Percentiles rank a stretch among this genome's conserved stretches.
phyloP scores from a whole-genome alignment of 352 stramenopile genomes.

The Thalassiosira gravida region DNA sequence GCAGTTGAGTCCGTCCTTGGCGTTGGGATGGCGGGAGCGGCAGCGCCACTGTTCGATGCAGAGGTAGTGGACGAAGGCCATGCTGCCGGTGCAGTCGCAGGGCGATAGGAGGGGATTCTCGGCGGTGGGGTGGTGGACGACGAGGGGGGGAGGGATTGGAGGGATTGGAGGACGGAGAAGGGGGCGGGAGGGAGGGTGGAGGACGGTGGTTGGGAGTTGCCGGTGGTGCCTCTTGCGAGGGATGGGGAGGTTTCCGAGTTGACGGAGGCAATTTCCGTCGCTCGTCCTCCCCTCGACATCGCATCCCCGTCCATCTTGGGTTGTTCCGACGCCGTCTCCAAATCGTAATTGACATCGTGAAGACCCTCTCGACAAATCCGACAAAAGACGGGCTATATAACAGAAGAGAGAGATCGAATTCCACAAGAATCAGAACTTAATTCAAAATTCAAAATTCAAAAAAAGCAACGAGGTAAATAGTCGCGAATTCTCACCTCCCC shows the following conservation, averaged over 20 bases:
- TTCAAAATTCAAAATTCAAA: too few relatives aligned
- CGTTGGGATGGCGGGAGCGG: constrained; percentile 75
- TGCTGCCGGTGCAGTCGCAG: constrained; percentile 83
- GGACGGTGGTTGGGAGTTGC: constrained; percentile 1
- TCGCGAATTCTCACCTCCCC: constrained; percentile 60
- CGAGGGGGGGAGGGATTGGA: constrained; percentile 46
- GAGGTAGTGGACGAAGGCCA: constrained; percentile 87
- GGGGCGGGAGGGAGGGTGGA: too few relatives aligned
- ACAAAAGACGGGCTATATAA: constrained; percentile 78
- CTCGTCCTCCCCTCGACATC: too few relatives aligned
- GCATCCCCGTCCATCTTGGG: constrained; percentile 26
- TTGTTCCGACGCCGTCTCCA: constrained; percentile 30
- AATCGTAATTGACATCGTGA: constrained; percentile 81
- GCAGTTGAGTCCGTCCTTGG: constrained; percentile 73
- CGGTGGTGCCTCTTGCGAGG: too few relatives aligned
- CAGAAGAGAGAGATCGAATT: background rate
- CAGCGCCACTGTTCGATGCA: constrained; percentile 86
- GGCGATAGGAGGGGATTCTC: constrained; percentile 85
- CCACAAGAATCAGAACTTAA: too few relatives aligned
- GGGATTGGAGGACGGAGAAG: too few relatives aligned
- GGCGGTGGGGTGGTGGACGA: constrained; percentile 59
- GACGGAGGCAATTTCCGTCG: background rate
- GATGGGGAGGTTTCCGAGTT: too few relatives aligned
- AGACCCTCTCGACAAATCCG: constrained; percentile 84
- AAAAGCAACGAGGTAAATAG: too few relatives aligned